Percentiles rank a stretch among this genome's conserved stretches.
These are phyloP conservation scores for Polyporus tsugae DNA, from an alignment of 1,284 basidiomycete genomes.

Conservation along the genomic window DNA sequence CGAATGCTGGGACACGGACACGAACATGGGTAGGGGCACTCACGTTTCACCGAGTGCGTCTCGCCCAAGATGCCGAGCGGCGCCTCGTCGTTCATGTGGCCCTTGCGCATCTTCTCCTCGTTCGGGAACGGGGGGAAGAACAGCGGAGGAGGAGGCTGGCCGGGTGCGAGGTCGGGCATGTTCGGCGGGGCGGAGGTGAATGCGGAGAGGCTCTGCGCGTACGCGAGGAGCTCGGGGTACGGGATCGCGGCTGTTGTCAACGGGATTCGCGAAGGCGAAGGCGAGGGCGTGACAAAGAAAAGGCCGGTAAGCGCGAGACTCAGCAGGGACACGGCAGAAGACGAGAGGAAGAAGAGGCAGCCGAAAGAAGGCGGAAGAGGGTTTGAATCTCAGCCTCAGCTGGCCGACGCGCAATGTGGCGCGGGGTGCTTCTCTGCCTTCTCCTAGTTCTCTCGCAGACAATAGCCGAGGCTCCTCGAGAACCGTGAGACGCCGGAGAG, in stretches of 20 bases:
- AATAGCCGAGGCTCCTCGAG: slow-evolving; percentile 19
- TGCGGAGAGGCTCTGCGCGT: slow-evolving; percentile 81
- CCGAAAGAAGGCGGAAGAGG: neutral
- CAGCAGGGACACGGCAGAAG: neutral
- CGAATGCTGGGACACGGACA: neutral
- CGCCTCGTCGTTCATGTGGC: slow-evolving; percentile 78
- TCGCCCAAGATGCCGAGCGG: slow-evolving; percentile 80
- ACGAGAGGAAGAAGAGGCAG: neutral
- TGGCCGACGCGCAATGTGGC: slow-evolving; percentile 7
- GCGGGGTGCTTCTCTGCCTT: slow-evolving; percentile 10
- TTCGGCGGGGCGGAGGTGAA: slow-evolving; percentile 87
- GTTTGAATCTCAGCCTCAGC: neutral
- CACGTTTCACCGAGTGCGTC: slow-evolving; percentile 78
- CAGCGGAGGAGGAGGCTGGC: slow-evolving; percentile 74
- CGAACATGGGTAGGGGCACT: slow-evolving; percentile 41
- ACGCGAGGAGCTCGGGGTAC: slow-evolving; percentile 80
- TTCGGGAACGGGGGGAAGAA: slow-evolving; percentile 89
- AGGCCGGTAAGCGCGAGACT: slow-evolving; percentile 6
- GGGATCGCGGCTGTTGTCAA: slow-evolving; percentile 68
- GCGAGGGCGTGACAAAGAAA: neutral
- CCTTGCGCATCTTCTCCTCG: slow-evolving; percentile 86
- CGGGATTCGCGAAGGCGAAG: neutral
- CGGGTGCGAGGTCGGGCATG: slow-evolving; percentile 76
- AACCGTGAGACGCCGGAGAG: slow-evolving; percentile 6
- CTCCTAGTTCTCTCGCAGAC: neutral